Base-by-base conservation (phyloP, 306 rosid species). In the Cajanus cajan region DNA sequence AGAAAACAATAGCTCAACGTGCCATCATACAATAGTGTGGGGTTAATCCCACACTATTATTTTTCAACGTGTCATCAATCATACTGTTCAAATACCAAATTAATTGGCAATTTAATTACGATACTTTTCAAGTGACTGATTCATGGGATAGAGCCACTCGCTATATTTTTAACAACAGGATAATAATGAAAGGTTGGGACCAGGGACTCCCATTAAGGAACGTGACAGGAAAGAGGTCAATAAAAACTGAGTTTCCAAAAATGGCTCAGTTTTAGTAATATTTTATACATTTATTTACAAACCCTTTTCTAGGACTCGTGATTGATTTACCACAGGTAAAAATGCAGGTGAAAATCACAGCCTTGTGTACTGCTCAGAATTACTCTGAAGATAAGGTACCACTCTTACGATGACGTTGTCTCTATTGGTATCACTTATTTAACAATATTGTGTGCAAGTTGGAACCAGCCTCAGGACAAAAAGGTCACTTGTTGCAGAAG, bases 391-490 rank as follows among this genome's bases (percentile, higher is more conserved):
- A 57, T 50, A 43, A 57, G 19, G 61, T 48, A 28, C 55, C 78
- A 55, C 55, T 71, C 66, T 24, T 31, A 71, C 25, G 2, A 48
- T 51, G 48, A 73, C 58, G 44, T 47, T 0, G n/a, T 37, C 36
- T 44, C 81, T 47, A 61, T n/a, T 67, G 31, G 36, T 13, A 59
- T 59, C 2, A 73, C 39, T 28, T 74, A 74, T 66, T 24, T 36
- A 48, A 37, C 68, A 10, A 54, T 39, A 16, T 40, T 5, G 9
- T 24, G 21, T 54, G 58, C 73, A 78, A 24, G 57, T 73, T 59
- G 36, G 39, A 22, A 63, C 59, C 47, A 62, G 36, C 55, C 74
- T 55, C 77, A 5, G 74, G 74, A 84, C 76, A 70, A 64, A 64
- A 40, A 5, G 13, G 71, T 33, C 80, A 79, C 76, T 34, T 6